phyloP scores from a whole-genome alignment of 371 early-diverging fungal genomes.

The Batkoa obscura region DNA sequence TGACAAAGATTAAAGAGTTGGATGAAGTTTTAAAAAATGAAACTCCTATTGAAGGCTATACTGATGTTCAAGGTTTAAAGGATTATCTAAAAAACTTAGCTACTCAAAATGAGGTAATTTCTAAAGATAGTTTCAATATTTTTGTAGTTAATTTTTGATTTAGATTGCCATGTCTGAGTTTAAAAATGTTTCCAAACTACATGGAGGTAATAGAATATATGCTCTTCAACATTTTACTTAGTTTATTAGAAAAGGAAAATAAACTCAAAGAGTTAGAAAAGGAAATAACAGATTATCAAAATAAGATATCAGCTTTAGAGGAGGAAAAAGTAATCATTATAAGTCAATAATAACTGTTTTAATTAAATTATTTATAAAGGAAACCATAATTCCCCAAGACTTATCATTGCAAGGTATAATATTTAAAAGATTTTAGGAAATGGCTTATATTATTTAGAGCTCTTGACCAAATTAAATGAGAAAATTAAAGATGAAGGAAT shows the following conservation, averaged over 20 bases:
- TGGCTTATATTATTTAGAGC: too few relatives aligned
- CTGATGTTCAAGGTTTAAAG: conserved; percentile 3
- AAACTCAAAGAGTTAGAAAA: not conserved
- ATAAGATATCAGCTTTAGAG: not conserved
- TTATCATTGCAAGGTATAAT: too few relatives aligned
- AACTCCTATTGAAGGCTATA: conserved; percentile 2
- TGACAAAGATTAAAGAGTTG: not conserved
- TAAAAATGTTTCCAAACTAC: not conserved
- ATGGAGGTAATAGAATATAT: not conserved
- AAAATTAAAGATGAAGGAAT: not conserved
- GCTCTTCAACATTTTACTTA: not conserved
- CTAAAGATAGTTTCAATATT: not conserved
- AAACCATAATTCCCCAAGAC: not conserved
- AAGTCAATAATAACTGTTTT: too few relatives aligned
- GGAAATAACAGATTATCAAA: not conserved
- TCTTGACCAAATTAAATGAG: not conserved
- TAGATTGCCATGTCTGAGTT: conserved; percentile 4
- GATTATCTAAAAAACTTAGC: conserved; percentile 2
- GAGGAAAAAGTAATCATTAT: not conserved
- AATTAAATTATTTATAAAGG: not conserved
- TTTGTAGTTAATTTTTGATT: not conserved
- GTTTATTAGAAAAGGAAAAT: not conserved
- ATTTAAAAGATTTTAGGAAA: too few relatives aligned
- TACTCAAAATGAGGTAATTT: not conserved
- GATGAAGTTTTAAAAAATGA: conserved; percentile 1